phyloP scores from a whole-genome alignment of 768 basidiomycete genomes.

The Lactarius evosmus region DNA sequence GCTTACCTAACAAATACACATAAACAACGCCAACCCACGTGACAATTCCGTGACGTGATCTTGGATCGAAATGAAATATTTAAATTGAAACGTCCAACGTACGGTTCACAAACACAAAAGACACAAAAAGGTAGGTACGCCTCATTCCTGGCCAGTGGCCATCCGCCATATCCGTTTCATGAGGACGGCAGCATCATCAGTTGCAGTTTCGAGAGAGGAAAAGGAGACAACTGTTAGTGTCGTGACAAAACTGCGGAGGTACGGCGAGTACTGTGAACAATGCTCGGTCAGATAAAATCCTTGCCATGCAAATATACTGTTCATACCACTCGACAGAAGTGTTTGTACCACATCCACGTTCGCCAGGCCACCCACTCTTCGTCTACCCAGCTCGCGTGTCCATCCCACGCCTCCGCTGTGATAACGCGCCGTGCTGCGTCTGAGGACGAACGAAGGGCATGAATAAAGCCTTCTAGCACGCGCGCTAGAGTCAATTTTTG shows the following conservation, averaged over 20 bases:
- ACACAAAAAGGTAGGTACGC: neutral
- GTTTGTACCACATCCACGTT: slow-evolving; percentile 88
- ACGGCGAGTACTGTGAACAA: slow-evolving; percentile 64
- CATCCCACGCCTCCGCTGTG: slow-evolving; percentile 64
- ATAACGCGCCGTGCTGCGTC: slow-evolving; percentile 57
- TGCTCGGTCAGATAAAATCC: slow-evolving; percentile 3
- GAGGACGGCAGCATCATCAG: slow-evolving; percentile 54
- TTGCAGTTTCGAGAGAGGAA: slow-evolving; percentile 53
- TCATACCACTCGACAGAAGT: slow-evolving; percentile 79
- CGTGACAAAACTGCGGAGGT: slow-evolving; percentile 68
- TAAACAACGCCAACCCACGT: slow-evolving; percentile 23
- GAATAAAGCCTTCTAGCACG: slow-evolving; percentile 75
- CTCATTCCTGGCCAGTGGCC: slow-evolving; percentile 55
- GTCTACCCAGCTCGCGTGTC: slow-evolving; percentile 63
- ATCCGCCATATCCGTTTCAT: slow-evolving; percentile 70
- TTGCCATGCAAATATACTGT: neutral
- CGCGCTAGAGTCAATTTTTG: slow-evolving; percentile 70
- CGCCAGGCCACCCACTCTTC: slow-evolving; percentile 84
- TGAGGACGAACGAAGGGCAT: slow-evolving; percentile 32
- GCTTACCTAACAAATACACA: slow-evolving; percentile 10
- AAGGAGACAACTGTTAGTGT: slow-evolving; percentile 71
- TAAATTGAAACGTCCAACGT: too few relatives aligned
- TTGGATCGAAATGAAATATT: too few relatives aligned
- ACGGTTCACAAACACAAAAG: neutral
- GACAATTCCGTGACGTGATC: neutral